Percentiles rank a stretch among this genome's conserved stretches.
Conservation (phyloP, 2,329 filamentous ascomycete species). For the Colletotrichum caudatum region DNA sequence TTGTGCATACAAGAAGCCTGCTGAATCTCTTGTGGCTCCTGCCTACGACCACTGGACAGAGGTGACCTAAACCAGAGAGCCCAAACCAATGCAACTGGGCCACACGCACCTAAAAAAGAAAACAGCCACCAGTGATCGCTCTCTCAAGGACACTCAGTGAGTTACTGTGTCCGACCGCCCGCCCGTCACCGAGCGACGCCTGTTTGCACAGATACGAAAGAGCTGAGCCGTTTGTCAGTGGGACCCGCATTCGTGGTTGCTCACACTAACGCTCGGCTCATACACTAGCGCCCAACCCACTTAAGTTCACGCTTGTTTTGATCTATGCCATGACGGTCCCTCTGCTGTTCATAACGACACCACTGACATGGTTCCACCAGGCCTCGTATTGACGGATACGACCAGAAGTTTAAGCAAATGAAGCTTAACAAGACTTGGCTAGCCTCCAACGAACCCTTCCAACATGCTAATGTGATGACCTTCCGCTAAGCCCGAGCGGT, state of each 20-base stretch:
- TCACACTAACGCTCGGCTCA: not conserved
- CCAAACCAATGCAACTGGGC: conserved; percentile 16
- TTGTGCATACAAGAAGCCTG: conserved; percentile 12
- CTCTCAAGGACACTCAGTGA: not conserved
- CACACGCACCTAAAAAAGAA: conserved; percentile 36
- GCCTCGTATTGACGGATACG: not conserved
- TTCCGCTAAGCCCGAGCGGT: not conserved
- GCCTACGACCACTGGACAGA: conserved; percentile 7
- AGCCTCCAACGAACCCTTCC: no score
- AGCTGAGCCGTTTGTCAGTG: conserved; percentile 7
- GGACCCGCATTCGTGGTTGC: conserved; percentile 15
- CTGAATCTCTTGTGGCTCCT: not conserved
- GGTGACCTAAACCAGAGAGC: no score
- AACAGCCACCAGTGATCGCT: conserved; percentile 2
- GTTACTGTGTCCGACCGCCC: conserved; percentile 21
- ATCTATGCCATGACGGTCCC: not conserved
- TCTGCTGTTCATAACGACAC: no score
- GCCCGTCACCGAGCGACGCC: conserved; percentile 11
- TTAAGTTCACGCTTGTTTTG: not conserved
- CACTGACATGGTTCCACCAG: no score
- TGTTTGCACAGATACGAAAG: conserved; percentile 1
- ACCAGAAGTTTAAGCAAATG: not conserved
- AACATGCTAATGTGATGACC: not conserved
- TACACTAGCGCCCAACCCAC: not conserved
- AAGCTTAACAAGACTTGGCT: not conserved